phyloP scores from a whole-genome alignment of 2,329 filamentous ascomycete genomes.

The Lasiodiplodia theobromae region DNA sequence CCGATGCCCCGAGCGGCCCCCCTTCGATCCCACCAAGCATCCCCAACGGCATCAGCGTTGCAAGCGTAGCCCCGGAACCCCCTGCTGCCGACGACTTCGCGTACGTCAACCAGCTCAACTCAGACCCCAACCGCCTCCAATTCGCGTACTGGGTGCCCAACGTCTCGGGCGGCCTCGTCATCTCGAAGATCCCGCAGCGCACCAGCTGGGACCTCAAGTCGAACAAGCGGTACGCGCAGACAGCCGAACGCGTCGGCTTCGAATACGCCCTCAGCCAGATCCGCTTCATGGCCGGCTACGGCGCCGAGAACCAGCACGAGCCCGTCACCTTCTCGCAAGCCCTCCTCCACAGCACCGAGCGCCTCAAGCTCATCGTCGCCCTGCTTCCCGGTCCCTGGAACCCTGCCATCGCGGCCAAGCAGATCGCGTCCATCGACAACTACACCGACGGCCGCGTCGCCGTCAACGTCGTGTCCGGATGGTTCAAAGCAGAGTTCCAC shows the following conservation, averaged over 20 bases:
- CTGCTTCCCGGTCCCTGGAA: slow-evolving; percentile 61
- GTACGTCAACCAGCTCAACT: slow-evolving; percentile 50
- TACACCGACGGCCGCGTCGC: slow-evolving; percentile 60
- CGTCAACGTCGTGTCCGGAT: slow-evolving; percentile 62
- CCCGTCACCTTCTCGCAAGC: slow-evolving; percentile 61
- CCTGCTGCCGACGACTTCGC: slow-evolving; percentile 20
- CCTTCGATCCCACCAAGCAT: neutral
- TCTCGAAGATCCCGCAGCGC: slow-evolving; percentile 59
- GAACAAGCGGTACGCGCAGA: slow-evolving; percentile 58
- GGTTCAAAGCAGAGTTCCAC: slow-evolving; percentile 62
- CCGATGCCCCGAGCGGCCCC: neutral
- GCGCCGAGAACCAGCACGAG: slow-evolving; percentile 59
- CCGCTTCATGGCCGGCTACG: slow-evolving; percentile 61
- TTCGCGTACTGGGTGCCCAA: slow-evolving; percentile 64
- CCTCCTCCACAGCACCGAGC: slow-evolving; percentile 55
- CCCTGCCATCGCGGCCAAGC: slow-evolving; percentile 60
- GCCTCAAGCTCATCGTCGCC: slow-evolving; percentile 60
- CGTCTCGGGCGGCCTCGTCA: slow-evolving; percentile 61
- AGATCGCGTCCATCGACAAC: slow-evolving; percentile 61
- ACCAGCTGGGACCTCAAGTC: slow-evolving; percentile 59
- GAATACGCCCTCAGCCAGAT: slow-evolving; percentile 62
- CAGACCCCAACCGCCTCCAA: slow-evolving; percentile 53
- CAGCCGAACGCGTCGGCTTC: slow-evolving; percentile 58
- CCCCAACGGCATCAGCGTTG: neutral
- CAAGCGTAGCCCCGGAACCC: neutral